Conservation (phyloP, 2,329 filamentous ascomycete species). For the Reticulascus tulasneorum region DNA sequence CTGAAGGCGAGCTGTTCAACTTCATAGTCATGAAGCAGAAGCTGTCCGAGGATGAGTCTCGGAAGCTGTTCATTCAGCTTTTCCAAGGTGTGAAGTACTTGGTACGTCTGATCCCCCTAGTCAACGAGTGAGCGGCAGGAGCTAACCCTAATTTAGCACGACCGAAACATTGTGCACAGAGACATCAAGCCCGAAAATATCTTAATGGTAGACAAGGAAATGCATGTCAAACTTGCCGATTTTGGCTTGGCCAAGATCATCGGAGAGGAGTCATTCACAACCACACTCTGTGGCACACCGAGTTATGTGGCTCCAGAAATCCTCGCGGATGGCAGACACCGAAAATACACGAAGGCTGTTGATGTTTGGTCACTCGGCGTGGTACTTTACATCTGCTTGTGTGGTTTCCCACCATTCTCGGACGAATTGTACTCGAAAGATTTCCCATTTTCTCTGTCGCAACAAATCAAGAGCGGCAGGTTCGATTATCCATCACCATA, state of each 20-base stretch:
- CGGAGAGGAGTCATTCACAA: constrained; percentile 96
- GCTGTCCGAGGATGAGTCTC: constrained; percentile 75
- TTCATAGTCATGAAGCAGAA: constrained; percentile 89
- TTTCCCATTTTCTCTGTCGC: constrained; percentile 80
- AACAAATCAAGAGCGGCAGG: constrained; percentile 83
- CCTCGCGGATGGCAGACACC: constrained; percentile 72
- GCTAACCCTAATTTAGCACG: constrained; percentile 62
- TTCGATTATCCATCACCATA: constrained; percentile 97
- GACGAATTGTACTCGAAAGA: constrained; percentile 81
- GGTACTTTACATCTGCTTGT: constrained; percentile 94
- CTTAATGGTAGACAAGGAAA: constrained; percentile 75
- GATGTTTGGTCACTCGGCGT: constrained; percentile 98
- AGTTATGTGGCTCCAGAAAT: constrained; percentile 97
- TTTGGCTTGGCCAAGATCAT: constrained; percentile 98
- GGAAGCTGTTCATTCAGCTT: constrained; percentile 84
- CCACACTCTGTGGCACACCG: constrained; percentile 92
- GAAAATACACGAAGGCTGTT: constrained; percentile 91
- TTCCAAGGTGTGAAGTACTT: constrained; percentile 94
- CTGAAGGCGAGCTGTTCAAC: constrained; percentile 95
- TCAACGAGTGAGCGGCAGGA: not conserved
- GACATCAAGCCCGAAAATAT: constrained; percentile 99
- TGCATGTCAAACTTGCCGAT: constrained; percentile 89
- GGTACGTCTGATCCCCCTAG: constrained; percentile 48
- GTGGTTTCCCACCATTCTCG: constrained; percentile 94
- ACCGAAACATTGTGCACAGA: constrained; percentile 93